Evolutionary conservation across 805 yeast genomes (phyloP).

Genomic region (Pichia exigua): DNA sequence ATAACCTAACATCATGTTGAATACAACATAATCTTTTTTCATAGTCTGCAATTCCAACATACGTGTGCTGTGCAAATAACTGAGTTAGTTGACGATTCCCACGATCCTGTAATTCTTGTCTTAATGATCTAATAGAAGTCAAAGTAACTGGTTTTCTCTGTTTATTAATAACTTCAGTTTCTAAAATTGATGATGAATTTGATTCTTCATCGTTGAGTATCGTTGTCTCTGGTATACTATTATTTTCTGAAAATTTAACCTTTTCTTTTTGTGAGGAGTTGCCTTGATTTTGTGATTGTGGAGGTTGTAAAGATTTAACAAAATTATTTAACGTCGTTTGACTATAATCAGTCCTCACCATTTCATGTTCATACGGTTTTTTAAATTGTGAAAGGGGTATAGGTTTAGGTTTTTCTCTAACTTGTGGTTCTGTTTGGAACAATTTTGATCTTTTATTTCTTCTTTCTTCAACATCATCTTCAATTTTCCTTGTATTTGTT

Average conservation of each 20-base stretch:
- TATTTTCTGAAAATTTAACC: neutral
- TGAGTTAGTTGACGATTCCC: conserved; percentile 52
- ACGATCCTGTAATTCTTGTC: conserved; percentile 38
- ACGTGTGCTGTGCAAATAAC: conserved; percentile 60
- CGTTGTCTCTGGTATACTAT: neutral
- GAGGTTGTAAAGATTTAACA: conserved; percentile 10
- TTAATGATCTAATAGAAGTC: conserved; percentile 37
- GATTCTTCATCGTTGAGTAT: neutral
- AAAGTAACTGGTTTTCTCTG: conserved; percentile 7
- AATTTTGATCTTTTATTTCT: conserved; percentile 4
- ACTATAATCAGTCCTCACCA: conserved; percentile 63
- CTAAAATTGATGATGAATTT: neutral
- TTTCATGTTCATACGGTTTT: conserved; percentile 49
- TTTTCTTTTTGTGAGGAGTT: neutral
- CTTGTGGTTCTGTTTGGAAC: neutral
- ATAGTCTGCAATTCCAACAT: conserved; percentile 78
- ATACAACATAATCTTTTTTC: conserved; percentile 65
- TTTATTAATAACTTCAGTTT: neutral
- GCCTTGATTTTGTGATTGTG: neutral
- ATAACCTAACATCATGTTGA: conserved; percentile 73
- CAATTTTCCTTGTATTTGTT: conserved; percentile 24
- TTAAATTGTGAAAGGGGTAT: conserved; percentile 16
- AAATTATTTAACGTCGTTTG: conserved; percentile 48
- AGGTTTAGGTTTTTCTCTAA: conserved; percentile 1
- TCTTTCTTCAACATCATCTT: conserved; percentile 4